Evolutionary conservation across 2,329 filamentous ascomycete species (phyloP), one percentile per base, ranked within the genome.

Genomic region (Pseudogymnoascus pannorum): DNA sequence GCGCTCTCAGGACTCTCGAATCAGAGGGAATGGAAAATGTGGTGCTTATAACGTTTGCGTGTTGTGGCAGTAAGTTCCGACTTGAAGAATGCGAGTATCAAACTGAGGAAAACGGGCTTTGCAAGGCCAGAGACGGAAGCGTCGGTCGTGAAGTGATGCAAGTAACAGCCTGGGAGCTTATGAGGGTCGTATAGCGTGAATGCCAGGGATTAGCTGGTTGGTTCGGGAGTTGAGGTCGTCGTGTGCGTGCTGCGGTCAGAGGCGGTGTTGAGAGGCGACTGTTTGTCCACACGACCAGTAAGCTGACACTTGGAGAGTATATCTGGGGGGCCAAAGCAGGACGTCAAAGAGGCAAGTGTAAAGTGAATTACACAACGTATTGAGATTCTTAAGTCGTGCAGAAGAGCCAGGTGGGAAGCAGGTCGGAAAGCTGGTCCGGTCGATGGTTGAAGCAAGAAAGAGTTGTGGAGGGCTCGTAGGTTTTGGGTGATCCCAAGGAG

Each of bases 221-320:
- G 44, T 29, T 51, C 44, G 44, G 44, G 14, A n/a, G 24, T 29
- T 51, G 44, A 18, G 44, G 44, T n/a, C 22, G 42, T 51, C 42
- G 42, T 51, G 42, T n/a, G 22, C 14, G 42, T 40, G 42, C 42
- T 51, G 42, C 42, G 42, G 42, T 51, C 44, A 51, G 44, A 51
- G 44, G 44, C 44, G 44, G 44, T 51, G 44, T 51, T 51, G 44
- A 51, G 44, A 16, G 44, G 44, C 44, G 44, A 51, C 44, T 51
- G 44, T 51, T 51, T 51, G 44, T 51, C 24, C 44, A 51, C 44
- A 51, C 44, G 44, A 51, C 44, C 44, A 51, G 44, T 51, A 51
- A 51, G 44, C 44, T 51, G 44, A 51, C 44, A 51, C 44, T 24
- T 29, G 44, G 44, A 51, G 44, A 51, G 44, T 51, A 51, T 51